A percentile compares a stretch with the other conserved stretches of the same genome.
Conservation (phyloP, 2,329 filamentous ascomycete species). For the Botrytis cinerea region DNA sequence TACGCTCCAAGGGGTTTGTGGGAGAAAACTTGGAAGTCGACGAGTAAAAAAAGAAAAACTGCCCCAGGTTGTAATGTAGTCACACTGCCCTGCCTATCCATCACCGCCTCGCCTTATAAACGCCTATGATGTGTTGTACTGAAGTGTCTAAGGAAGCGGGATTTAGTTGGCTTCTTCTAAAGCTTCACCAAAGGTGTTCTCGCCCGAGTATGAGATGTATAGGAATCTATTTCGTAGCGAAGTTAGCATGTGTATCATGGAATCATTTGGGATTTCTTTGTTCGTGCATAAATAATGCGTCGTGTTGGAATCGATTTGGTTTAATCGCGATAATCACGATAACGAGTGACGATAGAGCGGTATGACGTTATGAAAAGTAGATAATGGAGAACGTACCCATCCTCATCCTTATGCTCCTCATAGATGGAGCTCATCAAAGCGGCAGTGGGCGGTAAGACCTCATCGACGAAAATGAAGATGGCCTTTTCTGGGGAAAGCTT, state of each 20-base stretch:
- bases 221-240: slow-evolving; percentile 55
- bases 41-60: slow-evolving; percentile 23
- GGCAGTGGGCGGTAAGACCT: slow-evolving; percentile 93
- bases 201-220: slow-evolving; percentile 98
- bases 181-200: slow-evolving; percentile 86
- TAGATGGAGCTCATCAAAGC: slow-evolving; percentile 99
- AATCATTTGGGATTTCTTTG: not conserved
- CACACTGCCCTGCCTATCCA: slow-evolving; percentile 22
- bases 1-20: not conserved
- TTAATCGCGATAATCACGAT: slow-evolving; percentile 20
- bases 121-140: slow-evolving; percentile 19
- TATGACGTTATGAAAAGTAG: slow-evolving; percentile 24
- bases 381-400: slow-evolving; percentile 53
- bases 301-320: not conserved
- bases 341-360: slow-evolving; percentile 13
- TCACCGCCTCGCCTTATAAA: slow-evolving; percentile 22
- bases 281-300: not conserved
- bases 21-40: not conserved
- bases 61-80: slow-evolving; percentile 25
- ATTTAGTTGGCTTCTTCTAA: slow-evolving; percentile 23
- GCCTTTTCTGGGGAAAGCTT: slow-evolving; percentile 99
- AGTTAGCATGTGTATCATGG: slow-evolving; percentile 3
- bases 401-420: slow-evolving; percentile 92
- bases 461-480: slow-evolving; percentile 99
- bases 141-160: slow-evolving; percentile 4